Conservation (phyloP, 306 rosid species). For the Fagus sylvatica region DNA sequence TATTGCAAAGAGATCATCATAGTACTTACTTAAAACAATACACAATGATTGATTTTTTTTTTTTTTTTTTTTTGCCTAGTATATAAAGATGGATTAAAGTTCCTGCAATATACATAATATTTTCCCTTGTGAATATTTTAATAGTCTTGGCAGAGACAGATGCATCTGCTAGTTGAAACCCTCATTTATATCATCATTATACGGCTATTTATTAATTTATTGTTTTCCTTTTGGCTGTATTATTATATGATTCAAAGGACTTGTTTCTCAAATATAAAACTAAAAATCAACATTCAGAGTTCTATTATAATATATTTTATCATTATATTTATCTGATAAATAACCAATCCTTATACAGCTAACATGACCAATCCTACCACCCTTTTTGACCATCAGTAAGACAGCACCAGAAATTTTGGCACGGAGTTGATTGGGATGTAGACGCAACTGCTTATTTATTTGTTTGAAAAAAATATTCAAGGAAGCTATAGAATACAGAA, state of each 20-base stretch:
- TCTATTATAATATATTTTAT: background rate
- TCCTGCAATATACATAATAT: background rate
- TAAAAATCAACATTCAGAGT: constrained; percentile 1
- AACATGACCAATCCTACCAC: constrained; percentile 35
- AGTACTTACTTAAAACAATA: background rate
- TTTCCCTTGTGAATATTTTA: background rate
- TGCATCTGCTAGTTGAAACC: constrained; percentile 15
- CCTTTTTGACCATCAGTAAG: constrained; percentile 34
- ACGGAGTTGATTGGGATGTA: background rate
- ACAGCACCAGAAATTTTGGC: background rate
- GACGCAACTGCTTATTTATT: background rate
- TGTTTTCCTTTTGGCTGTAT: background rate
- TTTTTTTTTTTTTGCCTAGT: too few species aligned
- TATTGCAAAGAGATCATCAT: too few species aligned
- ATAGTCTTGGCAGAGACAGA: background rate
- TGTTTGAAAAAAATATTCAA: background rate
- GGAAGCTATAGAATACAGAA: too few species aligned
- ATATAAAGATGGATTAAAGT: background rate
- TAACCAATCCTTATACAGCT: constrained; percentile 15
- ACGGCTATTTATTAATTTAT: background rate
- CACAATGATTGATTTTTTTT: background rate
- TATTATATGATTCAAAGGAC: constrained; percentile 10
- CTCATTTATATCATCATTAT: background rate
- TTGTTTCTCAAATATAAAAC: background rate
- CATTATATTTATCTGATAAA: constrained; percentile 8